A percentile compares a stretch with the other conserved stretches of the same genome.
phyloP scores from a whole-genome alignment of 208 protist species.

The Novymonas esmeraldas region DNA sequence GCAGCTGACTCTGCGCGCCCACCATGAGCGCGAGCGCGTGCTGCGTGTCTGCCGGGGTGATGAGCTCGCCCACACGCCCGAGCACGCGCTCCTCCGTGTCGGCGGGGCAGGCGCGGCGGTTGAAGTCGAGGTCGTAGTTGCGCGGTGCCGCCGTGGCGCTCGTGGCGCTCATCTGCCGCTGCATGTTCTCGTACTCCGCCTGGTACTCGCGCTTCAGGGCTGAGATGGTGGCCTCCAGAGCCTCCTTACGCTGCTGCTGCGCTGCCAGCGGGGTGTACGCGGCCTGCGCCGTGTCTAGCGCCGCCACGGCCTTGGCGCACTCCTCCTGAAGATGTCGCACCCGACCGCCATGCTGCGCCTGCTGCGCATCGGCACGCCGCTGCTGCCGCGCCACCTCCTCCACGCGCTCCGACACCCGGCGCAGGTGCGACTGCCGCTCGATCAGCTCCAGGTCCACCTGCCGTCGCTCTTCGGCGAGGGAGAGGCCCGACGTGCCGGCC shows the following conservation, averaged over 20 bases:
- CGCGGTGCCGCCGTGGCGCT: conserved; percentile 20
- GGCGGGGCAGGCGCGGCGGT: conserved; percentile 39
- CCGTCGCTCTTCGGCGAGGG: conserved; percentile 76
- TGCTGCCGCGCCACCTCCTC: conserved; percentile 60
- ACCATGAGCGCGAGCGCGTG: conserved; percentile 93
- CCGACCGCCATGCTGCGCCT: conserved; percentile 37
- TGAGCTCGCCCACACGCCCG: conserved; percentile 95
- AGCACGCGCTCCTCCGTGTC: conserved; percentile 57
- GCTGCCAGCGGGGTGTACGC: conserved; percentile 38
- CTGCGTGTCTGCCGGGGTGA: conserved; percentile 74
- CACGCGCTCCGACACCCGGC: conserved; percentile 50
- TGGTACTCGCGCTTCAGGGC: conserved; percentile 60
- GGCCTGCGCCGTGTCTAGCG: conserved; percentile 39
- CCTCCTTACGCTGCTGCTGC: conserved; percentile 46
- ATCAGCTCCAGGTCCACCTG: conserved; percentile 71
- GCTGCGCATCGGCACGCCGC: conserved; percentile 35
- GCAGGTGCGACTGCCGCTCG: conserved; percentile 42
- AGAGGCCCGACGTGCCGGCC: conserved; percentile 76
- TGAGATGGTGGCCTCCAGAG: conserved; percentile 43
- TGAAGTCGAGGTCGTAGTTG: conserved; percentile 78
- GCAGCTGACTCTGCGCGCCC: conserved; percentile 89
- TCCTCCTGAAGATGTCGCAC: conserved; percentile 39
- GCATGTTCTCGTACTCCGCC: conserved; percentile 61
- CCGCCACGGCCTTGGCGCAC: conserved; percentile 28
- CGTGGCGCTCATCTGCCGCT: conserved; percentile 59